Evolutionary conservation across 75 land plant species (phyloP), one percentile per base, ranked within the genome.

Genomic region (Sequoia sempervirens): DNA sequence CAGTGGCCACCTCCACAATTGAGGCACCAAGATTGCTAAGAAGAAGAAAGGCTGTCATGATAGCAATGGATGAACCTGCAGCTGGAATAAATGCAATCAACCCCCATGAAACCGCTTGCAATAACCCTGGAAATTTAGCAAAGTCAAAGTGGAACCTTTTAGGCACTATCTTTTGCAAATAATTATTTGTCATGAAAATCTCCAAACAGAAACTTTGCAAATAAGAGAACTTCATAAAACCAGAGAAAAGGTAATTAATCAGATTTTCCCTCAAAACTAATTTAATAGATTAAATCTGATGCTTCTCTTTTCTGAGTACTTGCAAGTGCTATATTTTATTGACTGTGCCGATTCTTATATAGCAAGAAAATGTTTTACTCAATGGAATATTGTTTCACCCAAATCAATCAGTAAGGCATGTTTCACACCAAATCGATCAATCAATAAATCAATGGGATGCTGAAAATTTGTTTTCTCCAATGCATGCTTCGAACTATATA

Each of bases 11-110:
- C 83, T 96, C 98, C 38, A 92, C 85, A 26, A 96, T 58, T 14
- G 96, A 92, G 83, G 94, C 98, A 43, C 98, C 98, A 50, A 95
- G 80, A 80, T 96, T 96, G 86, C 97, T 90, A 53, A 96, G 84
- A 43, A 95, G 87, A 80, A 96, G 87, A 80, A 90, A 89, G 14
- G 89, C 88, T 88, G 91, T 88, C 18, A 90, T 83, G 14, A 86
- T 72, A 20, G 90, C 84, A 75, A 93, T 88, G 2, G 91, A 84
- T 47, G 85, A 83, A 2, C 87, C 85, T 13, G 86, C 89, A 23
- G 81, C 86, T 7, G 95, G 92, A 26, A 89, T 80, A 30, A 93
- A 15, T 64, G 91, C 93, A 32, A 96, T 87, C 37, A 87, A 84
- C 11, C 92, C 95, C 98, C 98, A 96, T 3, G 98, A 90, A 26